Base-by-base conservation (phyloP, 768 basidiomycete species). In the Mycena floridula region DNA sequence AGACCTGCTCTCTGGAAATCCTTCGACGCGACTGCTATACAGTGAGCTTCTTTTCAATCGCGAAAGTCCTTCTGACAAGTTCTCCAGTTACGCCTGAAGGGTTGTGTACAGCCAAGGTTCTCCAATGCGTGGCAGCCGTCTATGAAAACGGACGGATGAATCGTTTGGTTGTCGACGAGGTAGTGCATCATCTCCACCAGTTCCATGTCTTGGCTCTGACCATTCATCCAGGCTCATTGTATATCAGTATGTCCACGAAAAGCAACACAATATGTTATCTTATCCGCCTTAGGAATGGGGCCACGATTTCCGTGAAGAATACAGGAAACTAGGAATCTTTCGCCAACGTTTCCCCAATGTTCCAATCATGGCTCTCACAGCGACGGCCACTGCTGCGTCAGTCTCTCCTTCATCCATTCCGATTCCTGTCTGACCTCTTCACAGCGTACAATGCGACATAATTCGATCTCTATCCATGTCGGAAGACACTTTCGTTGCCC, bases 351-450 rank as follows among this genome's bases (percentile, higher is more conserved):
- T 82, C 54, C 73, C 74, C 1, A 66, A 72, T 45, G 76, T 91
- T 4, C 89, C 90, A 1, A 82, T 93, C 52, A 92, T 90, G 86
- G 89, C 89, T 3, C 62, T 92, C 28, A 92, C 89, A 1, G 89
- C 89, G 2, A 89, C 85, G 12, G 89, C 89, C 3, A 92, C 89
- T 5, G 61, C 78, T 35, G 60, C 63, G 86, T 88, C 59, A 22
- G 76, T 59, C 11, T 18, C 18, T 39, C n/a, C n/a, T n/a, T n/a
- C n/a, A n/a, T n/a, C n/a, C n/a, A n/a, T n/a, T n/a, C n/a, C n/a
- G n/a, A n/a, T n/a, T n/a, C n/a, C n/a, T n/a, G n/a, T n/a, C n/a
- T n/a, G n/a, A n/a, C n/a, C n/a, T 16, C 5, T 8, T 20, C 44
- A 8, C 52, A 91, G 87, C 22, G 88, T 92, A 12, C 82, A 85